A percentile compares a stretch with the other conserved stretches of the same genome.
These are phyloP conservation scores for Chaetomium globosum DNA, from an alignment of 2,329 filamentous ascomycete genomes.

Conservation along the genomic window DNA sequence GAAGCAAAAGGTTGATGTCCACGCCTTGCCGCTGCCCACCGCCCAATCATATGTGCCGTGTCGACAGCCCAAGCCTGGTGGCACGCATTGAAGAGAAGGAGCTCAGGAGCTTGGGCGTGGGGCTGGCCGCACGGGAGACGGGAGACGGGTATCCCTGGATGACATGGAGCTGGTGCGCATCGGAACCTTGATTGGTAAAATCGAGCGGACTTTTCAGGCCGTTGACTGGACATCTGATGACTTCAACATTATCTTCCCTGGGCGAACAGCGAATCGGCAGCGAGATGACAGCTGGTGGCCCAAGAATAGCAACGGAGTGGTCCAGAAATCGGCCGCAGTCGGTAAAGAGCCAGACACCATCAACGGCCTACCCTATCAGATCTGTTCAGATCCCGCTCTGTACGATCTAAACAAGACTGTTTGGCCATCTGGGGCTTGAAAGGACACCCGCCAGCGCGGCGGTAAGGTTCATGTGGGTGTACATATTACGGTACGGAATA, in stretches of 20 bases:
- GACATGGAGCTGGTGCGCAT: not conserved
- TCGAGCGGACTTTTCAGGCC: not conserved
- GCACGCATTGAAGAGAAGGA: not conserved
- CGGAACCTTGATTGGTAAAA: slow-evolving; percentile 34
- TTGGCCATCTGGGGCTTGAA: not conserved
- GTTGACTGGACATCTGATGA: slow-evolving; percentile 13
- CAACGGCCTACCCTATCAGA: slow-evolving; percentile 23
- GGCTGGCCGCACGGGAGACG: not conserved
- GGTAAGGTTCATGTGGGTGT: slow-evolving; percentile 15
- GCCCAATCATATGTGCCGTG: slow-evolving; percentile 6
- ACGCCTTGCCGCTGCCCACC: slow-evolving; percentile 6
- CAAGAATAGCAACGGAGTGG: slow-evolving; percentile 29
- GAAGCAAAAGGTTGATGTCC: slow-evolving; percentile 4
- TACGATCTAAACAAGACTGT: slow-evolving; percentile 5
- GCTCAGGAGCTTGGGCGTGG: not conserved
- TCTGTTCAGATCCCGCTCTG: slow-evolving; percentile 26
- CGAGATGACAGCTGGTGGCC: slow-evolving; percentile 4
- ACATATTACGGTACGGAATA: not conserved
- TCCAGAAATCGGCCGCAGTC: slow-evolving; percentile 20
- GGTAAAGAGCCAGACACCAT: not conserved
- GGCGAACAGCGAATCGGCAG: slow-evolving; percentile 4
- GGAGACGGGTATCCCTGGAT: not conserved
- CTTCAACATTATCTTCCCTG: not conserved
- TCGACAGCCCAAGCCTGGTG: not conserved
- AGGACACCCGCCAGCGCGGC: slow-evolving; percentile 18